A percentile compares a stretch with the other conserved stretches of the same genome.
Evolutionary conservation across 2,329 filamentous ascomycete species (phyloP).

Genomic region (Diplodia intermedia): DNA sequence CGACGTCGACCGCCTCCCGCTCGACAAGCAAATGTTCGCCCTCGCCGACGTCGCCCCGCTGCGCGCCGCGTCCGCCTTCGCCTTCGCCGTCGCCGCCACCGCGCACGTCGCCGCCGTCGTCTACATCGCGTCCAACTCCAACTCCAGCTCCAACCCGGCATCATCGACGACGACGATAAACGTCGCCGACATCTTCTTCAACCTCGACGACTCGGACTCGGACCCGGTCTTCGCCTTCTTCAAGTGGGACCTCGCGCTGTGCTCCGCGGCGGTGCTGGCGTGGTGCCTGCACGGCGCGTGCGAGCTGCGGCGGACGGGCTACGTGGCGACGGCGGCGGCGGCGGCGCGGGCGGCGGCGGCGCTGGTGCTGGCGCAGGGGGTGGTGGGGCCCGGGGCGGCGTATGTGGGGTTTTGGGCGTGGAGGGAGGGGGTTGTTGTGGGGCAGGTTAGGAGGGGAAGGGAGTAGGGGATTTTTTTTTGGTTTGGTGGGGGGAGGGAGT

Average conservation of each 20-base stretch:
- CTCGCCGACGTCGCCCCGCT: constrained; percentile 9
- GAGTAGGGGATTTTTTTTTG: too few relatives aligned
- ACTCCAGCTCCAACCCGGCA: too few relatives aligned
- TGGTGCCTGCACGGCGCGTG: constrained; percentile 29
- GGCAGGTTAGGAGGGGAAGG: not conserved
- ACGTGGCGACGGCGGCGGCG: constrained; percentile 16
- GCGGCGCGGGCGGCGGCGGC: not conserved
- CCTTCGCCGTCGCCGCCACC: not conserved
- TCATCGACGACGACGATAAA: not conserved
- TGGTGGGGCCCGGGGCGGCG: constrained; percentile 32
- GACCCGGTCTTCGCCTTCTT: constrained; percentile 19
- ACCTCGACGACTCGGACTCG: constrained; percentile 2
- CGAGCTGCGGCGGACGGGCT: constrained; percentile 24
- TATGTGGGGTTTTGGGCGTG: constrained; percentile 32
- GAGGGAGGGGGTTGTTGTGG: constrained; percentile 8
- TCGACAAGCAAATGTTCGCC: constrained; percentile 13
- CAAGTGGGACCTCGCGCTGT: constrained; percentile 22
- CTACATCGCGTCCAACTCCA: not conserved
- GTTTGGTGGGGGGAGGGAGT: too few relatives aligned
- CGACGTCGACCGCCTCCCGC: not conserved
- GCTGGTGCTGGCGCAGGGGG: constrained; percentile 9
- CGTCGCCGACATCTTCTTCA: not conserved
- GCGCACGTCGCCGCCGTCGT: not conserved
- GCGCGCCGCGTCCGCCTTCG: not conserved
- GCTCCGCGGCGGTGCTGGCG: constrained; percentile 10